These are phyloP conservation scores for Quercus phellos DNA, from an alignment of 331 rosid genomes.

Conservation along the genomic window DNA sequence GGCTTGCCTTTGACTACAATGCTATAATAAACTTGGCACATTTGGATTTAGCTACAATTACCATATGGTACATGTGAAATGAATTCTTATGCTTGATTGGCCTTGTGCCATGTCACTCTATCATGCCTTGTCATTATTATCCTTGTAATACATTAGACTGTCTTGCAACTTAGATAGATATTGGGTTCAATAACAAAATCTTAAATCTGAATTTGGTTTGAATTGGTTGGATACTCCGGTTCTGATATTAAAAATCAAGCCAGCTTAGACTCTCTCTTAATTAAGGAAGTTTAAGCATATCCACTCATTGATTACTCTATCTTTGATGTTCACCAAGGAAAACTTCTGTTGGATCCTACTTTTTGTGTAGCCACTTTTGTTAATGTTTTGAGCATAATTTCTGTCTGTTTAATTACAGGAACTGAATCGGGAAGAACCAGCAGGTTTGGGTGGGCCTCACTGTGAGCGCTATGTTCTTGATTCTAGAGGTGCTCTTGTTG, in stretches of 20 bases:
- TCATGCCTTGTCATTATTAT: too few relatives aligned
- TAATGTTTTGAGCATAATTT: background rate
- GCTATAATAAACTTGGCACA: too few relatives aligned
- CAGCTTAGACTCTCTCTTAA: background rate
- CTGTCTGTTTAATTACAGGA: slow-evolving; percentile 49
- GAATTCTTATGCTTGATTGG: too few relatives aligned
- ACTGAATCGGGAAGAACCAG: slow-evolving; percentile 90
- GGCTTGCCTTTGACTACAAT: too few relatives aligned
- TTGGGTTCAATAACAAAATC: background rate
- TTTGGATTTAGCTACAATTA: too few relatives aligned
- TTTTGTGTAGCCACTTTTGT: background rate
- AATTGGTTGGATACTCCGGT: background rate
- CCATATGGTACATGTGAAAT: too few relatives aligned
- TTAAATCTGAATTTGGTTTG: background rate
- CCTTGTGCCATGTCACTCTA: too few relatives aligned
- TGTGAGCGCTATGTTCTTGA: slow-evolving; percentile 79
- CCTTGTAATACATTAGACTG: too few relatives aligned
- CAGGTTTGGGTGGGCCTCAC: slow-evolving; percentile 90
- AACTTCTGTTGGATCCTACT: background rate
- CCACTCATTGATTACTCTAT: slow-evolving; percentile 1
- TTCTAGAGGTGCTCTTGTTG: slow-evolving; percentile 96
- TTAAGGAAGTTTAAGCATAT: background rate
- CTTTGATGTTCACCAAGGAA: background rate
- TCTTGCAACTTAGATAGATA: background rate
- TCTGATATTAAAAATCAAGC: background rate